These are phyloP conservation scores for Collariella sp. DNA, from an alignment of 495 filamentous ascomycete species.

Conservation along the genomic window DNA sequence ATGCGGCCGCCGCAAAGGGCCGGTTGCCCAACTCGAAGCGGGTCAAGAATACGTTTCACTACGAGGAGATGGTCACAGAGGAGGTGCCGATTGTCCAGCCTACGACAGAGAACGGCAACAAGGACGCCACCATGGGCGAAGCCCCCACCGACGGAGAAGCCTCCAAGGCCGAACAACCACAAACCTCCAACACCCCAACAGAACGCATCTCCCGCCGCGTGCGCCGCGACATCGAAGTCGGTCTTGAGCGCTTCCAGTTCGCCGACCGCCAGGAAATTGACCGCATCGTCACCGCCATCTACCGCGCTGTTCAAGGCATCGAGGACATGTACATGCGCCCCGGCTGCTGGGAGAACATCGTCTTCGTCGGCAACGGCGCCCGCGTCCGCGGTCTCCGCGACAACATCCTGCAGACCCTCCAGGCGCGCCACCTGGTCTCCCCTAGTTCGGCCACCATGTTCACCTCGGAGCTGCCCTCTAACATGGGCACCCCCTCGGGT, in stretches of 20 bases:
- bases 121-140: conserved; percentile 19
- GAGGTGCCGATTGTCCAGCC: conserved; percentile 38
- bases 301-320: conserved; percentile 69
- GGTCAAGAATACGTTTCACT: conserved; percentile 67
- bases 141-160: conserved; percentile 7
- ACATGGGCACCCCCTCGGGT: conserved; percentile 77
- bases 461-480: conserved; percentile 87
- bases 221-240: conserved; percentile 73
- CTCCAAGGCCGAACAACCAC: conserved; percentile 6
- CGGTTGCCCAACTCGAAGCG: conserved; percentile 77
- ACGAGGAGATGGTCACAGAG: conserved; percentile 66
- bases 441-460: conserved; percentile 91
- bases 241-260: conserved; percentile 78
- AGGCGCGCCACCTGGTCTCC: conserved; percentile 77
- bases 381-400: conserved; percentile 81
- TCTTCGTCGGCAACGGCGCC: conserved; percentile 82
- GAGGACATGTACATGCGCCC: conserved; percentile 70
- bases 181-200: conserved; percentile 8
- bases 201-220: conserved; percentile 38
- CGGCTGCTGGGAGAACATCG: conserved; percentile 80
- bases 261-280: conserved; percentile 66
- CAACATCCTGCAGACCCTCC: conserved; percentile 68
- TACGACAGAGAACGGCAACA: conserved; percentile 13
- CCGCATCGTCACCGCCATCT: conserved; percentile 70
- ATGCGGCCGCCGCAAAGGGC: conserved; percentile 43